Evolutionary conservation across 2,329 filamentous ascomycete species (phyloP).

Genomic region (Emergomyces africanus): DNA sequence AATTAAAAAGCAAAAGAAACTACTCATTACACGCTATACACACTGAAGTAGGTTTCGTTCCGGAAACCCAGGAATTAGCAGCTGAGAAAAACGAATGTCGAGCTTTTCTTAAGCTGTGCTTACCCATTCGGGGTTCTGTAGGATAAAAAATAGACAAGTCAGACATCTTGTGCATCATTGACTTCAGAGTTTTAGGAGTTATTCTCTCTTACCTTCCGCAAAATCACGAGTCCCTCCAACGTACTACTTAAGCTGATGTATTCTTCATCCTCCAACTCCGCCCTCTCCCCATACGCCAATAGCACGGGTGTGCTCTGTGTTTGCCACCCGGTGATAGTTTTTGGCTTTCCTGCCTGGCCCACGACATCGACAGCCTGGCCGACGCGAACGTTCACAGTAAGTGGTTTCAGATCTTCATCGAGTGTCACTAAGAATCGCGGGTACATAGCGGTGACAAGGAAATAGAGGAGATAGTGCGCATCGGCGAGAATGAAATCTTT

Average conservation of each 20-base stretch:
- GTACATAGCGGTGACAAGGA: slow-evolving; percentile 91
- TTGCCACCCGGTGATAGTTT: slow-evolving; percentile 99
- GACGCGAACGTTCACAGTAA: slow-evolving; percentile 92
- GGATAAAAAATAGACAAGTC: slow-evolving; percentile 9
- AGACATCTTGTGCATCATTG: slow-evolving; percentile 10
- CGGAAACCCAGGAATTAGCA: not conserved
- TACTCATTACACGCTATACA: slow-evolving; percentile 3
- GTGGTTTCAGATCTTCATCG: slow-evolving; percentile 83
- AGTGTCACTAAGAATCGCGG: slow-evolving; percentile 93
- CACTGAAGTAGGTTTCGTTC: not conserved
- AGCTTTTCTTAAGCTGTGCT: slow-evolving; percentile 14
- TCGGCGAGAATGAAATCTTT: slow-evolving; percentile 67
- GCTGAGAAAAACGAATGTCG: not conserved
- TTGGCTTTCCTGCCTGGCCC: slow-evolving; percentile 88
- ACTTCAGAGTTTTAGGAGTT: not conserved
- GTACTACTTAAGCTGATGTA: slow-evolving; percentile 87
- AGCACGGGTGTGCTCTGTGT: slow-evolving; percentile 98
- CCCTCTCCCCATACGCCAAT: slow-evolving; percentile 85
- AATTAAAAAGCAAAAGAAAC: not conserved
- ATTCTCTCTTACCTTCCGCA: slow-evolving; percentile 67
- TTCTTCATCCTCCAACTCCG: slow-evolving; percentile 94
- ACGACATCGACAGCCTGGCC: slow-evolving; percentile 98
- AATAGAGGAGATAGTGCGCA: slow-evolving; percentile 91
- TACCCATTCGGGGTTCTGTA: slow-evolving; percentile 35
- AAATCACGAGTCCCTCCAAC: slow-evolving; percentile 86